phyloP scores from a whole-genome alignment of 1,139 yeast species.

The Trichomonascaceae sp. region DNA sequence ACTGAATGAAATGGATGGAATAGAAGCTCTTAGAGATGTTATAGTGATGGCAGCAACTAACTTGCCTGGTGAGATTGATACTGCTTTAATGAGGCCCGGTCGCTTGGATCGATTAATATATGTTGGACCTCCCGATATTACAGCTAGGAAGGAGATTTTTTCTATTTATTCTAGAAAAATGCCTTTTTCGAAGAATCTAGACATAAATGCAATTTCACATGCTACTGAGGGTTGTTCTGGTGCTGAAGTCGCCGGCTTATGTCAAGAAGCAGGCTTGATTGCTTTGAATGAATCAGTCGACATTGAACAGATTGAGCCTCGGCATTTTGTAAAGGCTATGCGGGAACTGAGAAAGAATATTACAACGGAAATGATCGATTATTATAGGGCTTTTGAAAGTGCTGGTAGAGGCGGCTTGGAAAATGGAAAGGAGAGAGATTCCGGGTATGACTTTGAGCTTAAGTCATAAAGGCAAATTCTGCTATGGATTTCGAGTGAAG shows the following conservation, averaged over 20 bases:
- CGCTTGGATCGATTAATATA: conserved; percentile 87
- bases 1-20: conserved; percentile 92
- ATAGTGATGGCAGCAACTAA: conserved; percentile 93
- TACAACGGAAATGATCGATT: conserved; percentile 73
- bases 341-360: conserved; percentile 66
- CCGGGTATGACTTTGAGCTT: background rate
- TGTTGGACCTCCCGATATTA: conserved; percentile 82
- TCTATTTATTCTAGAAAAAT: conserved; percentile 59
- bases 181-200: conserved; percentile 38
- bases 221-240: conserved; percentile 89
- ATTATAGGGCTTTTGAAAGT: conserved; percentile 62
- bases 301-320: conserved; percentile 46
- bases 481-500: too few species aligned
- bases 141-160: conserved; percentile 72
- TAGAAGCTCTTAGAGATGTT: conserved; percentile 88
- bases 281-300: conserved; percentile 76
- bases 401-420: conserved; percentile 2
- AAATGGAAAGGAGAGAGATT: background rate
- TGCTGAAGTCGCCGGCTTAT: conserved; percentile 84
- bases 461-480: too few species aligned
- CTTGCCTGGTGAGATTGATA: conserved; percentile 85
- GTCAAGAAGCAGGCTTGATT: conserved; percentile 91
- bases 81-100: conserved; percentile 91
- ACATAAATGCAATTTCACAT: conserved; percentile 48
- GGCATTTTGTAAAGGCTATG: conserved; percentile 71